Conservation (phyloP, 2,329 filamentous ascomycete species). For the Neonectria faginata region DNA sequence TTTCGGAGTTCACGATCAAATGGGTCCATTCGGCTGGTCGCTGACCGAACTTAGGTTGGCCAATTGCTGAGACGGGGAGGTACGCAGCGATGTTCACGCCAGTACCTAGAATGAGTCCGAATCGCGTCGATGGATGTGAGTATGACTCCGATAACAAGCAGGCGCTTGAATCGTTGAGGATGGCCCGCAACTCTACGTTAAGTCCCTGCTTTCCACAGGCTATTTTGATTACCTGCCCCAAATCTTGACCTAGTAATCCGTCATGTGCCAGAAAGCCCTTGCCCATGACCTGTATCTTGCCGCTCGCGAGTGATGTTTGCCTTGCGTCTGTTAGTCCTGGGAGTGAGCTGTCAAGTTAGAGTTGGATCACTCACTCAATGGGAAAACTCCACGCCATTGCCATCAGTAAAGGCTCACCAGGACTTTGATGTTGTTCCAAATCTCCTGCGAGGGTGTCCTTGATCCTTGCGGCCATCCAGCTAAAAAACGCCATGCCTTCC, state of each 20-base stretch:
- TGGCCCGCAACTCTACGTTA: conserved; percentile 67
- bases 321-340: conserved; percentile 53
- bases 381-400: conserved; percentile 78
- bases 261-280: conserved; percentile 73
- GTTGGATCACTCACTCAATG: conserved; percentile 67
- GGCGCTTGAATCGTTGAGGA: conserved; percentile 76
- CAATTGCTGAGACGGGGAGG: conserved; percentile 68
- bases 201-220: conserved; percentile 65
- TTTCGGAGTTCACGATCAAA: conserved; percentile 75
- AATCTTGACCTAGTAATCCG: conserved; percentile 68
- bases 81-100: conserved; percentile 75
- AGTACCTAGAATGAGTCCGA: conserved; percentile 75
- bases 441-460: conserved; percentile 65
- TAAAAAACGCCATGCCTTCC: conserved; percentile 71
- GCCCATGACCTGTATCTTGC: conserved; percentile 71
- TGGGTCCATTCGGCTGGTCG: conserved; percentile 69
- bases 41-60: conserved; percentile 66
- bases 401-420: conserved; percentile 63
- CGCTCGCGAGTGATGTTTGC: conserved; percentile 72
- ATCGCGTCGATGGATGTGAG: conserved; percentile 67
- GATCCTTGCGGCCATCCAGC: conserved; percentile 75
- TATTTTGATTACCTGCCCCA: conserved; percentile 67
- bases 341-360: conserved; percentile 4
- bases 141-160: conserved; percentile 74
- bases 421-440: conserved; percentile 51